Percentiles rank a stretch among this genome's conserved stretches.
phyloP scores from a whole-genome alignment of 192 early-diverging fungal genomes.

The Thoreauomyces humboldtii region DNA sequence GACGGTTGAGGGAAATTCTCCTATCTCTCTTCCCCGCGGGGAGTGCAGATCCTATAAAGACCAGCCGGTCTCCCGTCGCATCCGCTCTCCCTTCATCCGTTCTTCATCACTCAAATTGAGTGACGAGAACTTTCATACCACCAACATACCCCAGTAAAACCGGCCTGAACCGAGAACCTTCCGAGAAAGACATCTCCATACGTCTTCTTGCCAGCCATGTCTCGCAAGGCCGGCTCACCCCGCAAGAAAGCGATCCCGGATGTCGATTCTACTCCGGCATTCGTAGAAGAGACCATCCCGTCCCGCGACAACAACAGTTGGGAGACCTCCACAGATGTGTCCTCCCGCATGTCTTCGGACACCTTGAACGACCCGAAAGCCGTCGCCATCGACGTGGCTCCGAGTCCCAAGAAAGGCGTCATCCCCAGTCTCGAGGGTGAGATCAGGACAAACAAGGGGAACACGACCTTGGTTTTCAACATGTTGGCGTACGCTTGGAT shows the following conservation, averaged over 20 bases:
- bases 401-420: constrained; percentile 18
- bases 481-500: constrained; percentile 52
- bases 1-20: too few relatives aligned
- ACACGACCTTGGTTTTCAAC: constrained; percentile 44
- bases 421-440: constrained; percentile 4
- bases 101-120: too few relatives aligned
- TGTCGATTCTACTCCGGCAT: background rate
- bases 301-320: background rate
- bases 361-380: constrained; percentile 6
- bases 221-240: constrained; percentile 7
- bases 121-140: too few relatives aligned
- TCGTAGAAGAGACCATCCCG: background rate
- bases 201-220: constrained; percentile 1
- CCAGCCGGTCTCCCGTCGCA: too few relatives aligned
- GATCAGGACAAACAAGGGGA: constrained; percentile 34
- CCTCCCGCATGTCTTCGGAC: constrained; percentile 12
- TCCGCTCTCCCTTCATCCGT: too few relatives aligned
- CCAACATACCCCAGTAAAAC: too few relatives aligned
- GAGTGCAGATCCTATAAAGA: too few relatives aligned
- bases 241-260: constrained; percentile 16
- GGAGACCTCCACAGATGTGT: constrained; percentile 1
- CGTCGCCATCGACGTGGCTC: constrained; percentile 20
- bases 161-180: too few relatives aligned
- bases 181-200: too few relatives aligned
- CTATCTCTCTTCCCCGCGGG: too few relatives aligned